Conservation (phyloP, 2,329 filamentous ascomycete genomes). For the Teratosphaeria zuluensis region DNA sequence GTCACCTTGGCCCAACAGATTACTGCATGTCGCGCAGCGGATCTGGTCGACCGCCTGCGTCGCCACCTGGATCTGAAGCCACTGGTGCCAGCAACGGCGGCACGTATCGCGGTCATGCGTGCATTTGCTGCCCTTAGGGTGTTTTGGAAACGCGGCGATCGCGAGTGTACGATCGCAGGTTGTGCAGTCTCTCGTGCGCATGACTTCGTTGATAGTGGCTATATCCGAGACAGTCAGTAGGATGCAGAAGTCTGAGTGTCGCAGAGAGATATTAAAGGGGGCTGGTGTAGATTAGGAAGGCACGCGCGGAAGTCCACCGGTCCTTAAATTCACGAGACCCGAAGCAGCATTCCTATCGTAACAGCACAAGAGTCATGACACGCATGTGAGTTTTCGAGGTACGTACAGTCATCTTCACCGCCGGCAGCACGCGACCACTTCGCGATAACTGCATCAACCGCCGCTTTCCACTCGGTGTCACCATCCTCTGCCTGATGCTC, state of each 20-base stretch:
- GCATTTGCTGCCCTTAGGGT: constrained; percentile 1
- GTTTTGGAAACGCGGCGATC: constrained; percentile 1
- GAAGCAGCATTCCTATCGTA: too few species aligned
- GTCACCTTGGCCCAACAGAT: constrained; percentile 6
- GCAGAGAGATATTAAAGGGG: too few species aligned
- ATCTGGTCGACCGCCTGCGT: constrained; percentile 1
- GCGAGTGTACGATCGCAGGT: constrained; percentile 3
- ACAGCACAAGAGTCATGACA: too few species aligned
- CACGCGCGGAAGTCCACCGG: too few species aligned
- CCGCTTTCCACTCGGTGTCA: not conserved
- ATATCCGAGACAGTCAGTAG: too few species aligned
- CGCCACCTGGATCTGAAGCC: constrained; percentile 9
- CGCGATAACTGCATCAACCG: too few species aligned
- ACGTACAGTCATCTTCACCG: not conserved
- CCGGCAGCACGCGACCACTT: not conserved
- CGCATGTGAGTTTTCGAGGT: not conserved
- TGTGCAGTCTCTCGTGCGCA: constrained; percentile 2
- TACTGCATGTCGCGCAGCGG: constrained; percentile 11
- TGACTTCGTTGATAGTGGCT: not conserved
- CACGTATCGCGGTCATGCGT: constrained; percentile 9
- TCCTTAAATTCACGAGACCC: too few species aligned
- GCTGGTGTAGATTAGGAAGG: too few species aligned
- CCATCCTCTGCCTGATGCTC: not conserved
- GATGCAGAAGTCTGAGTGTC: too few species aligned
- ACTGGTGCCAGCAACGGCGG: constrained; percentile 10